Base-by-base conservation (phyloP, 2,329 filamentous ascomycete genomes). In the Fusarium sp. region DNA sequence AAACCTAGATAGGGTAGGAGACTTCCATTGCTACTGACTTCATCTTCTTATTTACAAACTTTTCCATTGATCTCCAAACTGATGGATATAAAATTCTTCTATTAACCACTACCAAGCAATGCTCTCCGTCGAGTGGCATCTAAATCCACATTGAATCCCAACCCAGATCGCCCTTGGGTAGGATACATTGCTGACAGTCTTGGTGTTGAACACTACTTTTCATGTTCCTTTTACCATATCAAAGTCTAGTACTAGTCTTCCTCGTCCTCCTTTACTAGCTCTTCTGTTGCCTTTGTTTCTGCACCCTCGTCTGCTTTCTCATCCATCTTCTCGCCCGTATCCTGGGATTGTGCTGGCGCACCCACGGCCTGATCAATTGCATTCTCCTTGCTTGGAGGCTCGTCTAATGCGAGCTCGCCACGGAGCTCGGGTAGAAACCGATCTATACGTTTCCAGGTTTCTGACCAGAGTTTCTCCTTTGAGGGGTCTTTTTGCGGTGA, bases 371-470 rank as follows among this genome's bases (percentile, higher is more conserved):
- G 43, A 13, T 57, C 34, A 10, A 34, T 42, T 16, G 20, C 21
- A 27, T 58, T 59, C 23, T 63, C 59, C 55, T 69, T 64, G 27
- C 48, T 57, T 8, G 54, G 40, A 12, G 73, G 56, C 40, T 82
- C 84, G 57, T 89, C 88, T 9, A 89, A 74, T 32, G 84, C 84
- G 47, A 90, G 76, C 55, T 90, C 88, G 45, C 79, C 84, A 54
- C 84, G 83, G 53, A 91, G 75, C 54, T 90, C 88, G 0, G 89
- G 89, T 55, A 91, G 72, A 77, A 91, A 91, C 14, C 89, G 83
- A 73, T 91, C 88, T 63, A 91, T 88, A 32, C 88, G 83, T 75
- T 90, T 90, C 88, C 86, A 89, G 6, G 85, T 90, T 78, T 90
- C 89, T 16, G 79, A 82, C 88, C 84, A 90, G 20, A 90, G 81